These are phyloP conservation scores for Hygrophila difformis DNA, from an alignment of 257 asterid species.

Conservation along the genomic window DNA sequence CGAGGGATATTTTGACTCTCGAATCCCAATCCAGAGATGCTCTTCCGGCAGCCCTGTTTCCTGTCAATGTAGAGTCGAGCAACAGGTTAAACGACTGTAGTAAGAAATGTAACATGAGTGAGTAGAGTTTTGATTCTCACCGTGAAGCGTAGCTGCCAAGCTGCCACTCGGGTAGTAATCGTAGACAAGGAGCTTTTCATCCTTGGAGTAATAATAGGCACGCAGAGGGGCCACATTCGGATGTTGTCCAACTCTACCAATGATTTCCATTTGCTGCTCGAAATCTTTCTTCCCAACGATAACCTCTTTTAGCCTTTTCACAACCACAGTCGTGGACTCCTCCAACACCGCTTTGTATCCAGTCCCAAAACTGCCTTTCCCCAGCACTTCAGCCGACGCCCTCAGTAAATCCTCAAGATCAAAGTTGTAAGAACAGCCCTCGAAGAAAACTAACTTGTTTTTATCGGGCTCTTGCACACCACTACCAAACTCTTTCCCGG, in stretches of 20 bases:
- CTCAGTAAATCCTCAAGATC: slow-evolving; percentile 65
- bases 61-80: slow-evolving; percentile 18
- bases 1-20: slow-evolving; percentile 48
- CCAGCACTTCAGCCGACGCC: slow-evolving; percentile 73
- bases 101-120: too few species aligned
- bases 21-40: slow-evolving; percentile 53
- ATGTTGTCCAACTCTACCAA: slow-evolving; percentile 54
- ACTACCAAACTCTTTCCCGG: slow-evolving; percentile 57
- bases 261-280: slow-evolving; percentile 60
- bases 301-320: slow-evolving; percentile 60
- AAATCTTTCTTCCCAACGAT: slow-evolving; percentile 58
- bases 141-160: slow-evolving; percentile 50
- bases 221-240: slow-evolving; percentile 43
- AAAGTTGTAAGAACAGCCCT: slow-evolving; percentile 58
- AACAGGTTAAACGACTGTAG: not conserved
- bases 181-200: slow-evolving; percentile 57
- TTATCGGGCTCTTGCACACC: slow-evolving; percentile 63
- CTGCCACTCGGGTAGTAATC: slow-evolving; percentile 51
- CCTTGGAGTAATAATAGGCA: slow-evolving; percentile 69
- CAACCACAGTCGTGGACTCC: slow-evolving; percentile 62
- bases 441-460: slow-evolving; percentile 59
- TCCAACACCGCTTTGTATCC: slow-evolving; percentile 59
- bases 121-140: slow-evolving; percentile 18
- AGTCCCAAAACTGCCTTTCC: slow-evolving; percentile 66
- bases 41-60: slow-evolving; percentile 34